These are phyloP conservation scores for Otatea glauca DNA, from an alignment of 176 grass and related monocot species.

Conservation along the genomic window DNA sequence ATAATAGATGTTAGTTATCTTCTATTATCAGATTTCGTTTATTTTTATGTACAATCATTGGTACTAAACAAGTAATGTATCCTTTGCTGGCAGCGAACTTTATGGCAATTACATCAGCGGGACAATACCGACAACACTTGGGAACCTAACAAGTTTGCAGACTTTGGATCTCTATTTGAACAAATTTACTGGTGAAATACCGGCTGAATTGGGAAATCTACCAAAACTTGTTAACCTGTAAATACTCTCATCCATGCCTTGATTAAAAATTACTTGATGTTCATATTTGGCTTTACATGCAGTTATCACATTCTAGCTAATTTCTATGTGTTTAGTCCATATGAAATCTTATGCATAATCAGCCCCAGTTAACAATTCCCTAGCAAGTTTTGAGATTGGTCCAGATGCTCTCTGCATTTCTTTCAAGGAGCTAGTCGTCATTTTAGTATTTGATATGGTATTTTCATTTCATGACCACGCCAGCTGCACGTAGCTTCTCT, in stretches of 20 bases:
- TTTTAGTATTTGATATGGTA: too few species aligned
- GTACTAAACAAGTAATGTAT: neutral
- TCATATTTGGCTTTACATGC: too few species aligned
- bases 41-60: neutral
- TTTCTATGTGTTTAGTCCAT: too few species aligned
- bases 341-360: too few species aligned
- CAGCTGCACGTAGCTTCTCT: too few species aligned
- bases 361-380: too few species aligned
- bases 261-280: neutral
- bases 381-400: too few species aligned
- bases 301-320: too few species aligned
- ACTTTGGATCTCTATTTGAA: constrained; percentile 62
- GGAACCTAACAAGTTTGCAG: constrained; percentile 46
- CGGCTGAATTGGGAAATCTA: constrained; percentile 43
- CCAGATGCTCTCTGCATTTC: too few species aligned
- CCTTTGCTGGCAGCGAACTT: constrained; percentile 44
- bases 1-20: neutral
- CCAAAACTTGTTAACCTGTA: constrained; percentile 48
- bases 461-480: too few species aligned
- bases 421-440: too few species aligned
- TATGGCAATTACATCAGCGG: constrained; percentile 53
- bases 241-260: neutral
- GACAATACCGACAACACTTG: constrained; percentile 46
- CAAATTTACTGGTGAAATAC: constrained; percentile 45
- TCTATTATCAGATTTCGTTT: neutral